phyloP scores from a whole-genome alignment of 306 rosid genomes.

The Gleditsia sinensis region DNA sequence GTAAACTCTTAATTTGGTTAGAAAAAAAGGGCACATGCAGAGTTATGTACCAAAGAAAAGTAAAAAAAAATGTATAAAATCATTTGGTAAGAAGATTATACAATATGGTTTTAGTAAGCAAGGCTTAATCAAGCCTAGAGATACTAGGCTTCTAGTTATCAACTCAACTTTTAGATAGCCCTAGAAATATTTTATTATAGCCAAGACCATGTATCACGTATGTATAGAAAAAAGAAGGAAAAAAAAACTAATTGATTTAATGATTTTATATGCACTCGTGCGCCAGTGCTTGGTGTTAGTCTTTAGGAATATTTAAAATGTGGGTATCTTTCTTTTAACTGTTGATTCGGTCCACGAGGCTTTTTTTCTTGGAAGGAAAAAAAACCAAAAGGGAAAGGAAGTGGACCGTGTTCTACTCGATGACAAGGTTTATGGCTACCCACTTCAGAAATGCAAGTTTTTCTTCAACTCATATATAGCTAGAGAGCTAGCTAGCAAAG shows the following conservation, averaged over 20 bases:
- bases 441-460: slow-evolving; percentile 27
- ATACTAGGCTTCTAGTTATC: slow-evolving; percentile 30
- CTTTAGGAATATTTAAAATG: slow-evolving; percentile 11
- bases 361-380: not conserved
- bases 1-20: no score
- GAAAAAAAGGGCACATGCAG: no score
- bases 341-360: not conserved
- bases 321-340: slow-evolving; percentile 27
- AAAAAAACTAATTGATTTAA: not conserved
- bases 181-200: slow-evolving; percentile 30
- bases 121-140: slow-evolving; percentile 26
- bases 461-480: not conserved
- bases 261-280: slow-evolving; percentile 42
- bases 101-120: not conserved
- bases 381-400: slow-evolving; percentile 26
- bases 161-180: slow-evolving; percentile 28
- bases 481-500: slow-evolving; percentile 12
- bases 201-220: no score
- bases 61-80: no score
- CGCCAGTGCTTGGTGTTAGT: slow-evolving; percentile 29
- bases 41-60: no score
- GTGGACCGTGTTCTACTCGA: slow-evolving; percentile 37
- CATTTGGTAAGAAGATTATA: not conserved
- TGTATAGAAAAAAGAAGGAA: not conserved
- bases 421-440: slow-evolving; percentile 29